These are phyloP conservation scores for Aspergillus carbonarius DNA, from an alignment of 2,329 filamentous ascomycete species.

Conservation along the genomic window DNA sequence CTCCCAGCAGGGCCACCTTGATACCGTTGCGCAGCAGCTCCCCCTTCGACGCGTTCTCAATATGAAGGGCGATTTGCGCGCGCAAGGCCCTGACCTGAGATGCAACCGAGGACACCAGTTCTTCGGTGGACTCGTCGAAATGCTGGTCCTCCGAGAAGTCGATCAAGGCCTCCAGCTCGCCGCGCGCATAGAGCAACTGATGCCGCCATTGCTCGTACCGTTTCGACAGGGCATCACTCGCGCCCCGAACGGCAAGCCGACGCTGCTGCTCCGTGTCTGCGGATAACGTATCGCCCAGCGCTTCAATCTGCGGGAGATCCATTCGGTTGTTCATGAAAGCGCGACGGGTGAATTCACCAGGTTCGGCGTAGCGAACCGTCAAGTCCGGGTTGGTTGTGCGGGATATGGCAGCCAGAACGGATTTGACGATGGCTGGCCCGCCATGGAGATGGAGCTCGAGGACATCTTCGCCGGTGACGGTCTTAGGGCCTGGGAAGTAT, in stretches of 20 bases:
- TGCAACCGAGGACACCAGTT: slow-evolving; percentile 70
- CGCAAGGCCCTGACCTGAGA: slow-evolving; percentile 62
- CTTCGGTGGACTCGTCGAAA: slow-evolving; percentile 80
- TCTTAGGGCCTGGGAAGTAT: slow-evolving; percentile 76
- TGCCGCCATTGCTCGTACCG: slow-evolving; percentile 83
- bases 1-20: slow-evolving; percentile 79
- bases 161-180: slow-evolving; percentile 91
- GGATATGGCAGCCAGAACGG: slow-evolving; percentile 76
- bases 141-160: slow-evolving; percentile 98
- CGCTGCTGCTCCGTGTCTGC: slow-evolving; percentile 90
- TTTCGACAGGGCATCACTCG: slow-evolving; percentile 65
- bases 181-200: slow-evolving; percentile 74
- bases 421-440: slow-evolving; percentile 81
- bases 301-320: slow-evolving; percentile 78
- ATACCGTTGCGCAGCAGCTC: slow-evolving; percentile 86
- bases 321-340: slow-evolving; percentile 86
- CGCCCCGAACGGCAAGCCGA: slow-evolving; percentile 76
- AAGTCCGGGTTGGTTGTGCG: slow-evolving; percentile 24
- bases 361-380: slow-evolving; percentile 79
- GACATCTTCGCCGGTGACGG: slow-evolving; percentile 88
- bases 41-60: slow-evolving; percentile 73
- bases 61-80: slow-evolving; percentile 65
- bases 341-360: slow-evolving; percentile 90
- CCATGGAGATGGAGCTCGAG: slow-evolving; percentile 95
- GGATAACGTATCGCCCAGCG: slow-evolving; percentile 59